A percentile compares a stretch with the other conserved stretches of the same genome.
Evolutionary conservation across 2,329 filamentous ascomycete genomes (phyloP).

Genomic region (Talaromyces sp.): DNA sequence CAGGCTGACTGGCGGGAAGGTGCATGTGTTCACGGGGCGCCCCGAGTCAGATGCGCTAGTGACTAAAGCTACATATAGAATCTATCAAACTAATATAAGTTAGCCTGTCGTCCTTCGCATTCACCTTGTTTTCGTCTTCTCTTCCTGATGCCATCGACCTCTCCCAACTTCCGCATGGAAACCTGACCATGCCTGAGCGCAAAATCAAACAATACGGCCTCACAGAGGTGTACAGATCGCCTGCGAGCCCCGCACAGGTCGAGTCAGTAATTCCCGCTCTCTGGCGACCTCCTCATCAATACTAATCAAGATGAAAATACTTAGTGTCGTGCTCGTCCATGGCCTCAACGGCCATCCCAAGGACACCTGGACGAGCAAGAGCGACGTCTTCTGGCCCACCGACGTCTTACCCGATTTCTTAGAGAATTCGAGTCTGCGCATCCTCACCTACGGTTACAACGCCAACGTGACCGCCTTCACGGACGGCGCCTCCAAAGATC

Average conservation of each 20-base stretch:
- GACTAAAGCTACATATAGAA: not conserved
- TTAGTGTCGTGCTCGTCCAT: constrained; percentile 63
- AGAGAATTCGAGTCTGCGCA: constrained; percentile 55
- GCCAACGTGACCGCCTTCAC: constrained; percentile 56
- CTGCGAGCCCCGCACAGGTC: constrained; percentile 35
- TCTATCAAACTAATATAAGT: too few species aligned
- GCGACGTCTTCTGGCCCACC: constrained; percentile 63
- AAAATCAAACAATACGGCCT: constrained; percentile 40
- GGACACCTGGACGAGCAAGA: constrained; percentile 56
- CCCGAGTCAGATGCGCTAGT: constrained; percentile 12
- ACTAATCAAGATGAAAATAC: not conserved
- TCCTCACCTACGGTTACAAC: constrained; percentile 72
- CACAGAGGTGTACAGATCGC: constrained; percentile 39
- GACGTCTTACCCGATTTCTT: constrained; percentile 63
- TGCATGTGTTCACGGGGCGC: constrained; percentile 4
- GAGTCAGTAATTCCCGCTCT: constrained; percentile 27
- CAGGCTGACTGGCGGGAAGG: too few species aligned
- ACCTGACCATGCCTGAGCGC: constrained; percentile 11
- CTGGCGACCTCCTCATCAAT: not conserved
- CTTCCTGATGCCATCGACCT: not conserved
- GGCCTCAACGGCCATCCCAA: constrained; percentile 64
- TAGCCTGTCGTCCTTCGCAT: not conserved
- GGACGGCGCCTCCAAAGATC: constrained; percentile 58
- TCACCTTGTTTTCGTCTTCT: not conserved
- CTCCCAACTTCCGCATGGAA: not conserved